A percentile compares a stretch with the other conserved stretches of the same genome.
Evolutionary conservation across 495 filamentous ascomycete genomes (phyloP).

Genomic region (Cetradonia linearis): DNA sequence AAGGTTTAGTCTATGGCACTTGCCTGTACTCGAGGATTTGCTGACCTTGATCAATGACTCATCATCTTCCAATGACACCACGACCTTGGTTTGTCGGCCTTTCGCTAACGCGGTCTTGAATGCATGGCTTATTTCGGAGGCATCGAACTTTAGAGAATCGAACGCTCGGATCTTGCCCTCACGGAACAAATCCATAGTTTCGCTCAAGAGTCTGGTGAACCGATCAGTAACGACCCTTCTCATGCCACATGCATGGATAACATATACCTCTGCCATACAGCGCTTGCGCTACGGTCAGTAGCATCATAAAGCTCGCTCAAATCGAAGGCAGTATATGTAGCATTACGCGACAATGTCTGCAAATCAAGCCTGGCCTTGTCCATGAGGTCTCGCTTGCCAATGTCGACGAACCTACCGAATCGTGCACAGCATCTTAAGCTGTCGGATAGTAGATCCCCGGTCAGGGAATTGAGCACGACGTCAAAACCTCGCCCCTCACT

Average conservation of each 20-base stretch:
- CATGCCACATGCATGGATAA: too few species aligned
- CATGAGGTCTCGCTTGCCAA: conserved; percentile 16
- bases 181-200: conserved; percentile 1
- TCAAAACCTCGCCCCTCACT: conserved; percentile 10
- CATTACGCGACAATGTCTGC: neutral
- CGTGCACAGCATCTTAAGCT: conserved; percentile 13
- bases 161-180: neutral
- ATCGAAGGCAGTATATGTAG: neutral
- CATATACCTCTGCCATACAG: too few species aligned
- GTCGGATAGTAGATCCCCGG: conserved; percentile 3
- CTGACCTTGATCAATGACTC: conserved; percentile 2
- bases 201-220: too few species aligned
- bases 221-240: too few species aligned
- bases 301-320: neutral
- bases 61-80: conserved; percentile 7
- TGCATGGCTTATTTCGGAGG: neutral
- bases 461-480: conserved; percentile 2
- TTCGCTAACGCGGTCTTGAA: neutral
- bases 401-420: conserved; percentile 20
- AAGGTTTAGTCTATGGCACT: too few species aligned
- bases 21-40: too few species aligned
- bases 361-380: neutral
- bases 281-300: too few species aligned
- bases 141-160: conserved; percentile 11
- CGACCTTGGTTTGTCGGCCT: conserved; percentile 9